These are phyloP conservation scores for Alternaria gaisen DNA, from an alignment of 2,329 filamentous ascomycete genomes.

Conservation along the genomic window DNA sequence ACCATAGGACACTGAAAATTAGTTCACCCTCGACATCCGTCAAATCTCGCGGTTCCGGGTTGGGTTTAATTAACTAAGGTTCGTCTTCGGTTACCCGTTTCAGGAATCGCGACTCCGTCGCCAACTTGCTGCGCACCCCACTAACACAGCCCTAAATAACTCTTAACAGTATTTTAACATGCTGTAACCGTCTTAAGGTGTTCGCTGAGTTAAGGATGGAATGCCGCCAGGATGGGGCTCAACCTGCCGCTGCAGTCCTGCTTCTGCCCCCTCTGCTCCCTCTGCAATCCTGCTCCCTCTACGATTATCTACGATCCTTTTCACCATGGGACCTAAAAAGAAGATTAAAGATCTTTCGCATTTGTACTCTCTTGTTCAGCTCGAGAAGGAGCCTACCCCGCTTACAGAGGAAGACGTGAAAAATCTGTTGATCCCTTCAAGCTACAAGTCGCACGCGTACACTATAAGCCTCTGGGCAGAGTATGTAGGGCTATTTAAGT, in stretches of 20 bases:
- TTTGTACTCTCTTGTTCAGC: slow-evolving; percentile 8
- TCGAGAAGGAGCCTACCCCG: slow-evolving; percentile 1
- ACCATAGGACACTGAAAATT: background rate
- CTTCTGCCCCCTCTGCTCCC: slow-evolving; percentile 2
- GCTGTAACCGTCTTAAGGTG: no score
- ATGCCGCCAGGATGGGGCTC: background rate
- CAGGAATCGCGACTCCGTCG: no score
- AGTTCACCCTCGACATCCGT: no score
- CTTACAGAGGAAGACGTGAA: slow-evolving; percentile 3
- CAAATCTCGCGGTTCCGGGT: background rate
- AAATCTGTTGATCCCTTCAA: slow-evolving; percentile 6
- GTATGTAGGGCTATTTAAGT: background rate
- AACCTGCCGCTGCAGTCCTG: background rate
- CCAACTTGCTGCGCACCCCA: no score
- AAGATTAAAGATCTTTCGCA: slow-evolving; percentile 1
- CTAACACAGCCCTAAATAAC: no score
- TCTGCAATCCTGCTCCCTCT: background rate
- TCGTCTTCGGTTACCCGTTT: no score
- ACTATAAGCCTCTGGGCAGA: background rate
- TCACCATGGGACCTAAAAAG: background rate
- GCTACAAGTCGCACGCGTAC: background rate
- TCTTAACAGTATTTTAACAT: no score
- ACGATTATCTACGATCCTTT: no score
- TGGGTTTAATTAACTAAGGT: background rate
- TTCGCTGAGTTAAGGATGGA: no score